Percentiles rank a stretch among this genome's conserved stretches.
phyloP scores from a whole-genome alignment of 805 yeast genomes.

The Torulaspora indica region DNA sequence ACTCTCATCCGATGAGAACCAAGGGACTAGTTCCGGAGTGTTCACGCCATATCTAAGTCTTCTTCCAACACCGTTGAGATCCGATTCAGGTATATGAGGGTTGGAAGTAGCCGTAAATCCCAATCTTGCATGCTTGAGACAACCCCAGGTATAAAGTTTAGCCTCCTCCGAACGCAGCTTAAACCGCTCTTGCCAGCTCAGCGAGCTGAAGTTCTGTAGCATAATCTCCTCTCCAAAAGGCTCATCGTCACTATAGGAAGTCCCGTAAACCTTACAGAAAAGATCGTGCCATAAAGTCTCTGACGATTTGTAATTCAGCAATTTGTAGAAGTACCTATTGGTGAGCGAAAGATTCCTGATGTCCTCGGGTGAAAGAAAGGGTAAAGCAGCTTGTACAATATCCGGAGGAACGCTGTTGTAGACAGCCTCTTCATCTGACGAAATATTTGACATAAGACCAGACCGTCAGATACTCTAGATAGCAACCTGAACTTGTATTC shows the following conservation, averaged over 20 bases:
- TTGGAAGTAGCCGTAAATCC: conserved; percentile 31
- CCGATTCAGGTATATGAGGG: conserved; percentile 13
- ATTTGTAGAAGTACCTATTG: conserved; percentile 30
- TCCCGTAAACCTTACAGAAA: conserved; percentile 30
- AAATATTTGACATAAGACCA: not conserved
- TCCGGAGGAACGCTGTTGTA: conserved; percentile 30
- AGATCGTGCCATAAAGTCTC: conserved; percentile 34
- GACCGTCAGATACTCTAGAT: not conserved
- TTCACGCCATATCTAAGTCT: conserved; percentile 31
- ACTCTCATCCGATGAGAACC: conserved; percentile 17
- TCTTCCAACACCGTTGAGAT: conserved; percentile 22
- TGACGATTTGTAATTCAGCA: conserved; percentile 26
- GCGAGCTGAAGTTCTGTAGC: conserved; percentile 14
- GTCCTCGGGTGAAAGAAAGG: conserved; percentile 28
- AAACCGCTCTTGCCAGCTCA: conserved; percentile 30
- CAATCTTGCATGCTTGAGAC: conserved; percentile 31
- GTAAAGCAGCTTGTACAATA: conserved; percentile 30
- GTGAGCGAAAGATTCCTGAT: conserved; percentile 32
- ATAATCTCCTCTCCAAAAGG: conserved; percentile 31
- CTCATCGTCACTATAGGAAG: conserved; percentile 28
- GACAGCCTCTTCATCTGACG: not conserved
- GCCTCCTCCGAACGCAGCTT: conserved; percentile 21
- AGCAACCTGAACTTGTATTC: not conserved
- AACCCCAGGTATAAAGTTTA: conserved; percentile 35
- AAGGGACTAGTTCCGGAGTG: conserved; percentile 31